Evolutionary conservation across 2,329 filamentous ascomycete species (phyloP), one percentile per base, ranked within the genome.

Genomic region (Penicillium sp.): DNA sequence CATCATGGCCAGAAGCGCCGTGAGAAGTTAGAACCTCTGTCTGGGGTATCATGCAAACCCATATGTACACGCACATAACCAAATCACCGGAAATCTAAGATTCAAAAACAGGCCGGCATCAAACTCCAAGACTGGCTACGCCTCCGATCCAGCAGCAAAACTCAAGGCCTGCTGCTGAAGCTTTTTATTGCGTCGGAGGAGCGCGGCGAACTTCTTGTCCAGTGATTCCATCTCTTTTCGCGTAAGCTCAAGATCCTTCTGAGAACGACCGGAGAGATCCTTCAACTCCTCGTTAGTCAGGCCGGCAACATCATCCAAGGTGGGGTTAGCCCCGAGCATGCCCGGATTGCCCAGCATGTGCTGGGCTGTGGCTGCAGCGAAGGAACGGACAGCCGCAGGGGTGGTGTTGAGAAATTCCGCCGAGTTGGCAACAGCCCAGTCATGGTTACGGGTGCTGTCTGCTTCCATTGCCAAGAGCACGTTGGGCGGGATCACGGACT

Each of bases 211-310:
- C 52, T 73, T 72, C 59, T 75, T 76, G 53, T 76, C 73, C 30
- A 73, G 62, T 4, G 63, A 50, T 46, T 76, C 77, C 60, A 90
- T 83, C 52, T 92, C 84, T 58, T 78, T 78, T 67, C 84, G 83
- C 58, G 91, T 80, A 9, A 76, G 75, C 57, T 90, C 86, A 72
- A 90, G 84, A 67, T 92, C 86, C 45, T 83, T 80, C 25, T 74
- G 71, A 4, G 72, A 72, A 38, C 66, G 67, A 36, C 65, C 56
- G 11, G 73, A 65, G 42, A 74, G 70, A 12, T 64, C 57, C 34
- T 67, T 64, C 19, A 76, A 57, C 31, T 72, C 69, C 29, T 72
- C 68, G 30, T 68, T 64, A 13, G 72, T 69, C 65, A 76, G 69
- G 5, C 64, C 71, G 22, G 71, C 66, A 9, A 75, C 64, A 19